A percentile compares a stretch with the other conserved stretches of the same genome.
These are phyloP conservation scores for Allomyces javanicus DNA, from an alignment of 192 early-diverging fungal species.

Conservation along the genomic window DNA sequence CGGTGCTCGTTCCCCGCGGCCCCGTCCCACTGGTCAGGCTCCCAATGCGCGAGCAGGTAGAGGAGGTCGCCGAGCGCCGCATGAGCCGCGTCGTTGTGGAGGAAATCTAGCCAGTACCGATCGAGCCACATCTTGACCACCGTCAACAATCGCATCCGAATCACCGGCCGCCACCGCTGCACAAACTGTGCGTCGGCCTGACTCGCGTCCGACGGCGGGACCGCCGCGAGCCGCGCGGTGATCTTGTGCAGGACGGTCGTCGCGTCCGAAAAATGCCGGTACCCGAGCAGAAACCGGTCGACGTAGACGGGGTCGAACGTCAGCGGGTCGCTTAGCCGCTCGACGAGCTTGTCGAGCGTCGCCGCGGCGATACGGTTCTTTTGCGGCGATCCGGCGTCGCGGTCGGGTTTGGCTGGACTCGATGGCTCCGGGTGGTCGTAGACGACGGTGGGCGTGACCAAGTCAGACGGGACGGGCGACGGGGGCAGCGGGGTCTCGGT, in stretches of 20 bases:
- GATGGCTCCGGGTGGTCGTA: no score
- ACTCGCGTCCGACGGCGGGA: background rate
- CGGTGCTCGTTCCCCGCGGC: background rate
- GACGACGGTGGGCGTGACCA: no score
- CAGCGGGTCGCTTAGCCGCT: background rate
- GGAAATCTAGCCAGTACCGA: conserved; percentile 1
- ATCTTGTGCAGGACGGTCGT: conserved; percentile 1
- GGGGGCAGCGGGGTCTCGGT: no score
- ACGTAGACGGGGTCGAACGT: background rate
- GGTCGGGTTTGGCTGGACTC: no score
- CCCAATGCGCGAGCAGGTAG: background rate
- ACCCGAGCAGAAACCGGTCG: conserved; percentile 1
- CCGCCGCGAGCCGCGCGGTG: background rate
- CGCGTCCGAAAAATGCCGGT: conserved; percentile 1
- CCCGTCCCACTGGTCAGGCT: background rate
- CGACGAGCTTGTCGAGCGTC: conserved; percentile 4
- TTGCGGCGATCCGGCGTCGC: no score
- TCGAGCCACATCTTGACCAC: conserved; percentile 3
- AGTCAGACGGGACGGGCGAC: no score
- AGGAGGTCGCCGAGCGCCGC: background rate
- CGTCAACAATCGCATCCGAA: background rate
- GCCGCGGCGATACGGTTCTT: background rate
- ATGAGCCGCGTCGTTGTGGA: background rate
- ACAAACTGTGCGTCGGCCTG: background rate
- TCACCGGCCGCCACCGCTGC: conserved; percentile 1